Base-by-base conservation (phyloP, 2,329 filamentous ascomycete genomes). In the Ceratocystis harringtonii region DNA sequence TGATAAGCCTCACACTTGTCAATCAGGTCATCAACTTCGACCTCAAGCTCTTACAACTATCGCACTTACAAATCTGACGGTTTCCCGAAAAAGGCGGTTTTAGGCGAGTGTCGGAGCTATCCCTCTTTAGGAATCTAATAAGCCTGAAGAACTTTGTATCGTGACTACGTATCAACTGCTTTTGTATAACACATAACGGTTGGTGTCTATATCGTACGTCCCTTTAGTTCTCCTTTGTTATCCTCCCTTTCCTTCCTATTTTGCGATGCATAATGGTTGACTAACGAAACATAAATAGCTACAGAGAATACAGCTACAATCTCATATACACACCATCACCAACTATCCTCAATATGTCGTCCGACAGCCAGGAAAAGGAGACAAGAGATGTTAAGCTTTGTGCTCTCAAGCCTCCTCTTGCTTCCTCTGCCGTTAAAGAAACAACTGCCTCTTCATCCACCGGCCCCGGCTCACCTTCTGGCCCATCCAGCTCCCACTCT, bases 401-500 rank as follows among this genome's bases (percentile, higher is more conserved):
- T 8, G 30, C 28, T 36, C 55, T 58, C 55, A 58, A 58, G 28
- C 7, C 55, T 5, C 12, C 55, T 8, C 28, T n/a, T 30, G 43
- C 41, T 6, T 7, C 22, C 12, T 32, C 61, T 25, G 50, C 61
- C 43, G 17, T 28, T 22, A 36, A 62, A 12, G 25, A 32, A 61
- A 30, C 65, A 2, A 8, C 52, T 25, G 30, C 61, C 19, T 8
- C 43, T 7, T 17, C 22, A 25, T 22, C 17, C 52, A 44, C 25
- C 28, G n/a, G 17, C 25, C 12, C 12, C n/a, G 28, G 41, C 3
- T 58, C 41, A 8, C 44, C 61, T 45, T 52, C 64, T 44, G 52
- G 44, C 5, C 63, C 60, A 48, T 58, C 58, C 50, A 48, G 48
- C 8, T 60, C 66, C 8, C 60, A 64, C 10, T 61, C 63, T 8